Evolutionary conservation across 768 basidiomycete genomes (phyloP), one percentile per base, ranked within the genome.

Genomic region (Saitozyma podzolica): DNA sequence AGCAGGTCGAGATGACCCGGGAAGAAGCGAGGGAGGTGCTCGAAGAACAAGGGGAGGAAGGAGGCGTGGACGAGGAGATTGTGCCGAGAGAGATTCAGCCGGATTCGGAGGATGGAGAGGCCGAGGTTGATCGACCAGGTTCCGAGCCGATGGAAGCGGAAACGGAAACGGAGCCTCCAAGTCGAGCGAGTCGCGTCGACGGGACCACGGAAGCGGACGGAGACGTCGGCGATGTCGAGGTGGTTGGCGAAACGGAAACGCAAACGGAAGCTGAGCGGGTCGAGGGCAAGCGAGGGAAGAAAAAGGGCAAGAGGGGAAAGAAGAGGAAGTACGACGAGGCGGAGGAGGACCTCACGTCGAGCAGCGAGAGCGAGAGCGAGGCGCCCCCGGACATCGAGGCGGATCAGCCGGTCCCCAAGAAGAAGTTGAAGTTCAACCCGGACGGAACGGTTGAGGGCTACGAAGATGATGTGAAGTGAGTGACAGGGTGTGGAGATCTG

Each of bases 401-500:
- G 6, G 69, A 75, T 63, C 78, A 78, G 54, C 71, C 76, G 6
- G 62, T 82, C 40, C 81, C 82, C 42, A 80, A 76, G 56, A 80
- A 84, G 47, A 83, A 87, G 50, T 79, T 90, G 67, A 90, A 90
- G 76, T 89, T 95, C 57, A 91, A 90, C 72, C 68, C 90, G 8
- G 92, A 97, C 75, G 95, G 94, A 20, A 91, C 92, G 0, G 94
- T 97, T 39, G 90, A 94, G 58, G 73, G 73, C 8, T 94, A 98
- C 79, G 88, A 87, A 66, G 96, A 99, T 74, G 88, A 86, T 43
- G 92, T 99, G 70, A 88, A 88, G 94, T 94, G 79, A 68, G 89
- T 70, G 37, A 0, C 11, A 51, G 17, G 2, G 37, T 29, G n/a
- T 55, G n/a, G 17, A 41, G 13, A 50, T n/a, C 29, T 50, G 37